A percentile compares a stretch with the other conserved stretches of the same genome.
phyloP scores from a whole-genome alignment of 129 eudicot species.

The Arctium lappa region DNA sequence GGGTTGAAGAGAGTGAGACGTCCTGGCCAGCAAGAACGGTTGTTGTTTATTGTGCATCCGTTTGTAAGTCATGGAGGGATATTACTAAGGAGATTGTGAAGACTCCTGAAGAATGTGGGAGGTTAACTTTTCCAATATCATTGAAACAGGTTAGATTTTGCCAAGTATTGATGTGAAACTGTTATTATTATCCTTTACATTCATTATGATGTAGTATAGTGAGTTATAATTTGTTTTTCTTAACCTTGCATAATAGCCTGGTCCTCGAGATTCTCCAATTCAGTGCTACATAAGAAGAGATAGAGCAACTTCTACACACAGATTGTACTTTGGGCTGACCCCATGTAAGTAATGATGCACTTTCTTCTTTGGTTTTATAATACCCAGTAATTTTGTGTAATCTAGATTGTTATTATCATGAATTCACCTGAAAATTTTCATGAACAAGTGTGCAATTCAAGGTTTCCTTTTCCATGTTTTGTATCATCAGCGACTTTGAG shows the following conservation, averaged over 20 bases:
- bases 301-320: constrained; percentile 70
- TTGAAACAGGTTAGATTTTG: constrained; percentile 66
- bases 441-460: not conserved
- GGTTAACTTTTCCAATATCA: constrained; percentile 93
- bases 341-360: constrained; percentile 73
- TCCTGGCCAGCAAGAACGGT: constrained; percentile 85
- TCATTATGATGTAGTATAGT: not conserved
- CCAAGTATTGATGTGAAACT: not conserved
- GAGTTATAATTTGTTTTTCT: not conserved
- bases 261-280: constrained; percentile 85
- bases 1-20: constrained; percentile 90
- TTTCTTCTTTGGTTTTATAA: not conserved
- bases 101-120: constrained; percentile 94
- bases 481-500: not conserved
- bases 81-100: constrained; percentile 89
- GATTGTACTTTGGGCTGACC: constrained; percentile 71
- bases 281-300: constrained; percentile 94
- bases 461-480: not conserved
- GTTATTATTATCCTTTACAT: not conserved
- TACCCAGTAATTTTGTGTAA: not conserved
- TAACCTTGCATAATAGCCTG: constrained; percentile 52
- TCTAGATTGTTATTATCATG: not conserved
- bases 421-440: not conserved
- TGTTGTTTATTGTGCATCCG: constrained; percentile 82
- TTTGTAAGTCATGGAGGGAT: constrained; percentile 95